Conservation (phyloP, 108 stramenopile species). For the Tribonema minus region DNA sequence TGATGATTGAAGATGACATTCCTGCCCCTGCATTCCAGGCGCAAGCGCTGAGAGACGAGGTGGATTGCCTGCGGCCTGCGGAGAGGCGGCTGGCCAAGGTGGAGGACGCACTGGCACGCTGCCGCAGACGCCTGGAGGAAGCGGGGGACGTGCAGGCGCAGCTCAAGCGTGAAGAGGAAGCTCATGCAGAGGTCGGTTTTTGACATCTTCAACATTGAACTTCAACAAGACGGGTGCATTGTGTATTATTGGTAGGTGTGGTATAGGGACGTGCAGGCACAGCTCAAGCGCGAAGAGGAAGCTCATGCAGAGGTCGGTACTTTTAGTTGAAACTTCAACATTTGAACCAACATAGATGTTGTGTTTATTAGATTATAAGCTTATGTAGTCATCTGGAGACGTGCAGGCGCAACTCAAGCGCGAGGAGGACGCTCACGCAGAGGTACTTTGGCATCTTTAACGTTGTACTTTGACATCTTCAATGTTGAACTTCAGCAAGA, state of each 20-base stretch:
- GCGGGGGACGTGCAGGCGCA: not conserved
- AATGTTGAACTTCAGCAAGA: too few relatives aligned
- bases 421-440: not conserved
- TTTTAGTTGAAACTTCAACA: too few relatives aligned
- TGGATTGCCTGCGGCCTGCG: not conserved
- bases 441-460: too few relatives aligned
- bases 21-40: too few relatives aligned
- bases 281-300: not conserved
- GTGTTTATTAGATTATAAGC: too few relatives aligned
- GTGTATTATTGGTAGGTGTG: too few relatives aligned
- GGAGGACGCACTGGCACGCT: not conserved
- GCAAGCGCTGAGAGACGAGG: not conserved
- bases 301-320: not conserved
- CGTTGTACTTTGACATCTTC: too few relatives aligned
- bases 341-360: too few relatives aligned
- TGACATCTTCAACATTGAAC: too few relatives aligned
- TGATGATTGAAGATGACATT: too few relatives aligned
- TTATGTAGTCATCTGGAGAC: not conserved
- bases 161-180: not conserved
- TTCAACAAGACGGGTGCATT: too few relatives aligned
- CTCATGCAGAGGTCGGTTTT: not conserved
- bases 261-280: not conserved
- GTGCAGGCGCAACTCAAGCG: not conserved
- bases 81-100: not conserved
- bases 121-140: not conserved